phyloP scores from a whole-genome alignment of 2,329 filamentous ascomycete genomes.

The Fusarium newnesense region DNA sequence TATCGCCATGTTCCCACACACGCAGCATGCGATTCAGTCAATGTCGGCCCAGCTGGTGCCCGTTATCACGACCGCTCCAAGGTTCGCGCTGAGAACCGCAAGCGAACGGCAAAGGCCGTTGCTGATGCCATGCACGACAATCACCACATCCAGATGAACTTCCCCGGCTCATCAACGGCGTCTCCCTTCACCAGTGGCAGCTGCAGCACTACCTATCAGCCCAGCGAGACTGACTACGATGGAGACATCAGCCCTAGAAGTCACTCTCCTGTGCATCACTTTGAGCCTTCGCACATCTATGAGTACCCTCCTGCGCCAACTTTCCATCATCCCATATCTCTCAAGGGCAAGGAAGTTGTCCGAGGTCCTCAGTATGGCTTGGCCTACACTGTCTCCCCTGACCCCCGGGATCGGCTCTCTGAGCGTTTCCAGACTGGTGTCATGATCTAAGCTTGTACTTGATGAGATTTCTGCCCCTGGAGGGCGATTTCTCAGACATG shows the following conservation, averaged over 20 bases:
- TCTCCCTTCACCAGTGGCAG: slow-evolving; percentile 60
- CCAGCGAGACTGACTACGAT: slow-evolving; percentile 47
- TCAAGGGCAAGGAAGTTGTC: slow-evolving; percentile 58
- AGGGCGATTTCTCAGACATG: slow-evolving; percentile 54
- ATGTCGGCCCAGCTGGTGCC: slow-evolving; percentile 63
- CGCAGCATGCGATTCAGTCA: slow-evolving; percentile 67
- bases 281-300: slow-evolving; percentile 16
- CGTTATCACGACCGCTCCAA: slow-evolving; percentile 57
- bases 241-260: slow-evolving; percentile 35
- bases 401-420: slow-evolving; percentile 48
- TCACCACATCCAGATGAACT: slow-evolving; percentile 51
- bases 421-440: slow-evolving; percentile 26
- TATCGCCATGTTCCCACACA: slow-evolving; percentile 72
- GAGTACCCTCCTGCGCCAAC: slow-evolving; percentile 22
- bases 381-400: slow-evolving; percentile 51
- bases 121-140: slow-evolving; percentile 46
- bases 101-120: slow-evolving; percentile 60
- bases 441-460: slow-evolving; percentile 26
- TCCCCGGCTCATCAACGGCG: slow-evolving; percentile 49
- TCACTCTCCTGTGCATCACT: slow-evolving; percentile 19
- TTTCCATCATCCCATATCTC: slow-evolving; percentile 41
- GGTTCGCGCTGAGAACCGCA: slow-evolving; percentile 62
- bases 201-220: slow-evolving; percentile 59
- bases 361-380: slow-evolving; percentile 47
- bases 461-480: slow-evolving; percentile 42